Evolutionary conservation across 345 rosid genomes (phyloP).

Genomic region (Eucalyptus viminalis): DNA sequence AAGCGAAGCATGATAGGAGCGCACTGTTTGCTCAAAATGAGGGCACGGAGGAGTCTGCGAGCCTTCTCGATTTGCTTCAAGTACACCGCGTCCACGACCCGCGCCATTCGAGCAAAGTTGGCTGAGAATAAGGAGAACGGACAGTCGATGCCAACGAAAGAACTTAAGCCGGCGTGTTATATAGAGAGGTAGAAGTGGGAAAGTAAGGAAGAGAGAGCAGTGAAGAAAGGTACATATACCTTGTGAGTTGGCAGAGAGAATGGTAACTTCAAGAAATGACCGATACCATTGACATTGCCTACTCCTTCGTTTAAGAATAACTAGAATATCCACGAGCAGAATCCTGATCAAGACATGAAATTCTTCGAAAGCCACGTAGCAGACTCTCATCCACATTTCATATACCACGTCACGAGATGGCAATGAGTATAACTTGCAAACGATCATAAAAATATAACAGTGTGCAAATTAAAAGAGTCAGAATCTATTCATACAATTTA

Average conservation of each 20-base stretch:
- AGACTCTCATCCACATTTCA: not conserved
- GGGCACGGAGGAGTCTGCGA: conserved; percentile 72
- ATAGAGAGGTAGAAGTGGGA: not conserved
- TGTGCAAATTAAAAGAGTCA: accelerated
- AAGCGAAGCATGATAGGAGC: conserved; percentile 92
- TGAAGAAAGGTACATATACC: not conserved
- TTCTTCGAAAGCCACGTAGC: not conserved
- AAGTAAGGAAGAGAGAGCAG: not conserved
- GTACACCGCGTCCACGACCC: conserved; percentile 32
- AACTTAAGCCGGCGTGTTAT: not conserved
- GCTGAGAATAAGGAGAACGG: not conserved
- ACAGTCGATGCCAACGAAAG: not conserved
- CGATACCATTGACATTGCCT: not conserved
- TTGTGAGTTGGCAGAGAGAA: not conserved
- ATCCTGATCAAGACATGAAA: not conserved
- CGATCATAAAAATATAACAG: accelerated
- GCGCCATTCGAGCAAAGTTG: conserved; percentile 10
- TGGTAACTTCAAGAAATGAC: not conserved
- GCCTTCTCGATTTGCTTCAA: conserved; percentile 56
- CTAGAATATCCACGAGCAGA: not conserved
- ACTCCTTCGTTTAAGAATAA: not conserved
- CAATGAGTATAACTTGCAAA: not conserved
- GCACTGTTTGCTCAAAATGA: conserved; percentile 49
- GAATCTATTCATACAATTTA: accelerated
- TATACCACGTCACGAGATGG: accelerated